Evolutionary conservation across 441 rosid genomes (phyloP).

Genomic region (Populus tomentosa): DNA sequence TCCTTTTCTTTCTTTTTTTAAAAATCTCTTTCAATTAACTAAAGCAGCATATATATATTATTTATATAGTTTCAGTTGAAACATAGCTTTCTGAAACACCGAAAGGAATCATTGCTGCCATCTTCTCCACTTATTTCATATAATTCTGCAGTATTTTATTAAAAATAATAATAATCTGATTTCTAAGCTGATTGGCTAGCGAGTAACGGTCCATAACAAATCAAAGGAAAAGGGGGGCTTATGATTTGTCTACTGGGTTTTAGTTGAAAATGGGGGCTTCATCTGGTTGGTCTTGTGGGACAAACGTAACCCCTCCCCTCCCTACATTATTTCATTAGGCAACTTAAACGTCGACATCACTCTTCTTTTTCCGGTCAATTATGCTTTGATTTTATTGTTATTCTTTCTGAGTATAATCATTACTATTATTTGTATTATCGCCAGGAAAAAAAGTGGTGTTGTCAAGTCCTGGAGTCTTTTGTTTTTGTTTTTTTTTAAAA

Average conservation of each 20-base stretch:
- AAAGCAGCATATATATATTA: neutral
- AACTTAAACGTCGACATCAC: neutral
- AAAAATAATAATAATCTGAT: neutral
- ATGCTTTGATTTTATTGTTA: slow-evolving; percentile 13
- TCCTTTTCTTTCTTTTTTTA: neutral
- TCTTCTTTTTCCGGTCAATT: slow-evolving; percentile 12
- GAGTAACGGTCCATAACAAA: neutral
- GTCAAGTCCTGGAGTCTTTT: too few species aligned
- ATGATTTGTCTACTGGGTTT: slow-evolving; percentile 2
- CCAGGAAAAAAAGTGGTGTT: neutral
- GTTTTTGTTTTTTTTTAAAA: too few species aligned
- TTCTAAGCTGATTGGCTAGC: neutral
- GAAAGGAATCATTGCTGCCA: slow-evolving; percentile 24
- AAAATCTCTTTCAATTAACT: neutral
- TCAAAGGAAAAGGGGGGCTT: slow-evolving; percentile 1
- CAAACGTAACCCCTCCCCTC: neutral
- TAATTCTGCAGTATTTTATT: neutral
- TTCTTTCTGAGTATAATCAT: neutral
- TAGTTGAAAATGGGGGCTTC: neutral
- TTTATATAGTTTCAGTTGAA: slow-evolving; percentile 14
- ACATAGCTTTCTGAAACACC: slow-evolving; percentile 26
- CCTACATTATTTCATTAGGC: slow-evolving; percentile 11
- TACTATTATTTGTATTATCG: neutral
- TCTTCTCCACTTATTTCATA: slow-evolving; percentile 6
- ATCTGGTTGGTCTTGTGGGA: slow-evolving; percentile 5